Percentiles rank a stretch among this genome's conserved stretches.
phyloP scores from a whole-genome alignment of 164 flowering plant genomes.

The Paratinospora sagittata region DNA sequence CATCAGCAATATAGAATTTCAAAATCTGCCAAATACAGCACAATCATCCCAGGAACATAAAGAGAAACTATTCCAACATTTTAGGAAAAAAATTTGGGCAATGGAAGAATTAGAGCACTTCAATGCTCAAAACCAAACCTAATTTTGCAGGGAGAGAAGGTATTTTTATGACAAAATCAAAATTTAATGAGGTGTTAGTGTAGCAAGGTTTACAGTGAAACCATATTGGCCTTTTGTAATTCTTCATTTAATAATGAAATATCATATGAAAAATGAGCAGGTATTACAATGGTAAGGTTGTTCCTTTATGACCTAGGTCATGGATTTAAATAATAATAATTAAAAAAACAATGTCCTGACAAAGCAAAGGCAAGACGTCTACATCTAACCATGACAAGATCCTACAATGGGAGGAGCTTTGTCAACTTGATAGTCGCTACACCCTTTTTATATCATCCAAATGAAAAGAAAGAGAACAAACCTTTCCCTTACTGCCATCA shows the following conservation, averaged over 20 bases:
- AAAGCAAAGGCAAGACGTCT: neutral
- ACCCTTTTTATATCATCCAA: neutral
- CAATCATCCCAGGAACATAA: neutral
- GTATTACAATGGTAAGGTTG: neutral
- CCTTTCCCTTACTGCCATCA: conserved; percentile 92
- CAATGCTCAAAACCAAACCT: too few species aligned
- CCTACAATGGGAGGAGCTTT: neutral
- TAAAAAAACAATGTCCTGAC: neutral
- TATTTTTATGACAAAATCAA: too few species aligned
- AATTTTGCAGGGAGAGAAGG: too few species aligned
- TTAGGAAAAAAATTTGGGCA: too few species aligned
- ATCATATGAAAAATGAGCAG: neutral
- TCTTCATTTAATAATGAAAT: neutral
- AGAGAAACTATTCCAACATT: neutral
- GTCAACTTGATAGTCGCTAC: neutral
- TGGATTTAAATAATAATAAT: neutral
- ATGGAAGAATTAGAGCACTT: too few species aligned
- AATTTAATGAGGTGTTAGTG: too few species aligned
- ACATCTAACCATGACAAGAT: neutral
- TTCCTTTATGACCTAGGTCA: neutral
- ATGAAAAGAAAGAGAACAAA: conserved; percentile 12
- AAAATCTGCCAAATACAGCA: neutral
- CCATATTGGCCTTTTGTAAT: neutral
- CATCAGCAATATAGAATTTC: too few species aligned
- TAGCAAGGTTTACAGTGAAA: neutral